A percentile compares a stretch with the other conserved stretches of the same genome.
These are phyloP conservation scores for Solanum arcanum DNA, from an alignment of 257 asterid species.

Conservation along the genomic window DNA sequence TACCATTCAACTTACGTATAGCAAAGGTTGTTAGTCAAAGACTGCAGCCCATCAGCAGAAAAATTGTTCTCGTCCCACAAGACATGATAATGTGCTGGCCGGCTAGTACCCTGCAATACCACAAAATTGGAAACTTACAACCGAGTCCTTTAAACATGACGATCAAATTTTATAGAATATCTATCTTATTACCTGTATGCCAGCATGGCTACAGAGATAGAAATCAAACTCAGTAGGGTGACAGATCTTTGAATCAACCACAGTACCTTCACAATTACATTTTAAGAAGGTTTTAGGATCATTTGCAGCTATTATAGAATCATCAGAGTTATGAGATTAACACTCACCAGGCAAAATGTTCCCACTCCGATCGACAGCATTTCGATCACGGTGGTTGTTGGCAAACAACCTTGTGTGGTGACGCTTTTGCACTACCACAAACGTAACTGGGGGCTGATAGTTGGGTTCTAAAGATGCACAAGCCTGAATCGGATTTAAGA, in stretches of 20 bases:
- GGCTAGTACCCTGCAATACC: conserved; percentile 58
- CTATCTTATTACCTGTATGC: conserved; percentile 50
- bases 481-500: conserved; percentile 34
- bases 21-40: conserved; percentile 78
- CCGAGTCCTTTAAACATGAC: not conserved
- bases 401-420: conserved; percentile 94
- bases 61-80: conserved; percentile 94
- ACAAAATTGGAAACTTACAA: not conserved
- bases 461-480: conserved; percentile 87
- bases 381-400: conserved; percentile 53
- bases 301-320: not conserved
- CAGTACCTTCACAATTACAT: conserved; percentile 53
- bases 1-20: conserved; percentile 58
- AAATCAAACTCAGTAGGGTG: conserved; percentile 96
- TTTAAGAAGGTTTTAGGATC: not conserved
- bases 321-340: not conserved
- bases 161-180: not conserved
- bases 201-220: conserved; percentile 98
- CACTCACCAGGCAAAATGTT: conserved; percentile 78
- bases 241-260: conserved; percentile 87
- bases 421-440: conserved; percentile 94
- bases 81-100: conserved; percentile 94
- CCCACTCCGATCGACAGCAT: conserved; percentile 68
- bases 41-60: conserved; percentile 72
- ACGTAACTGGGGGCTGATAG: conserved; percentile 93